Evolutionary conservation across 2,329 filamentous ascomycete species (phyloP), one percentile per base, ranked within the genome.

Genomic region (Colletotrichum simmondsii): DNA sequence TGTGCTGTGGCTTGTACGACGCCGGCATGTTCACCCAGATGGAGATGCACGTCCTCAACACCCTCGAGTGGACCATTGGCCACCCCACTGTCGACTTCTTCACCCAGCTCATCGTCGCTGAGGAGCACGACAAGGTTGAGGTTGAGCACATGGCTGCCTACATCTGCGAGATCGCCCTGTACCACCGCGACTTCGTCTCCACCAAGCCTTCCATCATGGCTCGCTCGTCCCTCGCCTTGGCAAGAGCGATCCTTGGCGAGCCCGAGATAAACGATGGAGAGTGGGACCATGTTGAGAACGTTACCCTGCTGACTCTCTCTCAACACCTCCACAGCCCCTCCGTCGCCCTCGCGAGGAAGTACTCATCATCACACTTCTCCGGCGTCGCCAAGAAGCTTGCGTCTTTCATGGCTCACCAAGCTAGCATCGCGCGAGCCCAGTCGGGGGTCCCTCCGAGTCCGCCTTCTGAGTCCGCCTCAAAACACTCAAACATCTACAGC

Each of bases 21-120:
- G 95, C 98, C 62, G 96, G 98, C 85, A 99, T 99, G 97, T 99
- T 99, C 86, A 96, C 95, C 12, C 97, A 99, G 84, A 99, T 99
- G 97, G 97, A 99, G 86, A 98, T 97, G 95, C 97, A 99, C 83
- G 96, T 99, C 49, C 90, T 99, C 78, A 97, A 98, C 85, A 99
- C 97, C 1, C 90, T 99, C 72, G 95, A 97, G 82, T 99, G 97
- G 97, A 92, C 93, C 77, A 94, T 99, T 77, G 97, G 97, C 68
- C 96, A 98, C 85, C 95, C 97, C 1, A 98, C 97, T 32, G 94
- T 98, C 76, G 96, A 98, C 83, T 94, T 93, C 82, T 99, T 98
- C 85, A 89, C 97, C 59, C 94, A 98, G 80, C 87, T 98, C 74
- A 95, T 96, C 74, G 90, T 97, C 52, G 90, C 94, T 58, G 94